Evolutionary conservation across 768 basidiomycete genomes (phyloP), one percentile per base, ranked within the genome.

Genomic region (Termitomyces sp.): DNA sequence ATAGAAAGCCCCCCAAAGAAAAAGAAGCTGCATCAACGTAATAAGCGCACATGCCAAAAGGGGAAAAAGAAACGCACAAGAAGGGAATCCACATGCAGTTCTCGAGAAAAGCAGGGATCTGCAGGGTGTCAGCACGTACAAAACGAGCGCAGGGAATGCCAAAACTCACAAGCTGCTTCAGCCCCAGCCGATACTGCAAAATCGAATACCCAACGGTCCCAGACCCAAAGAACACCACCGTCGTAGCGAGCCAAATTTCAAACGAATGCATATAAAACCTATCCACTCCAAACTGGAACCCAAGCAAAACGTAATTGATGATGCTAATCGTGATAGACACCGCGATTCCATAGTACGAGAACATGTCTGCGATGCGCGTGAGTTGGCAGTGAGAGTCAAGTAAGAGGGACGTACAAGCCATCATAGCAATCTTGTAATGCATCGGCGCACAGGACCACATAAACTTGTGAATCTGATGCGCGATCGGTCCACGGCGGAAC

Each of bases 351-450:
- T 82, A 81, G 61, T 81, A 81, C 19, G 79, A 80, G 66, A 82
- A 80, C 79, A 80, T 80, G 64, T 82, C 77, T 79, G 51, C 35
- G 11, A 43, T n/a, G 25, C 16, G 42, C 14, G 17, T 21, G 28
- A 32, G 42, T n/a, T n/a, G n/a, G n/a, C n/a, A n/a, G n/a, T n/a
- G n/a, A n/a, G n/a, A n/a, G n/a, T n/a, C n/a, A n/a, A n/a, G n/a
- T n/a, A n/a, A n/a, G n/a, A n/a, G n/a, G n/a, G 14, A 72, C 79
- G 58, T 63, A 82, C 82, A 88, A 9, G 85, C 78, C 74, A 88
- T 70, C 84, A 87, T 88, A 56, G 81, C 84, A 65, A 91, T 77
- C 76, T 91, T 91, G 76, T 91, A 91, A 67, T 91, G 89, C 25
- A 89, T 72, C 1, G 89, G 89, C 10, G 88, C 87, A 5, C 67